Conservation (phyloP, 768 basidiomycete species). For the Agaricus sinodeliciosus region DNA sequence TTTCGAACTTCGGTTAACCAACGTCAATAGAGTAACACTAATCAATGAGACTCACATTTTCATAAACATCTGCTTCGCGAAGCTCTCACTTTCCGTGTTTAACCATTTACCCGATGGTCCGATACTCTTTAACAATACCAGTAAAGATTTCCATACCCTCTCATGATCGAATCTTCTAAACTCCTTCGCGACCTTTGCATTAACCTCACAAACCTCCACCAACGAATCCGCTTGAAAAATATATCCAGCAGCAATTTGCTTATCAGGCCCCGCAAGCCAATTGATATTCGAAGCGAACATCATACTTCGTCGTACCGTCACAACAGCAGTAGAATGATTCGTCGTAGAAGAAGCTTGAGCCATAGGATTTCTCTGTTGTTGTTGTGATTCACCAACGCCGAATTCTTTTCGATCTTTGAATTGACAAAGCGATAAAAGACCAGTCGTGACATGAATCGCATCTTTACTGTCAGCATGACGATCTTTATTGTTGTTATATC, state of each 20-base stretch:
- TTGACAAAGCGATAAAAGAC: constrained; percentile 57
- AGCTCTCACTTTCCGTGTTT: constrained; percentile 22
- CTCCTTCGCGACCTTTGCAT: constrained; percentile 51
- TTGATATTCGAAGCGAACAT: constrained; percentile 40
- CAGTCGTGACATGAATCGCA: constrained; percentile 73
- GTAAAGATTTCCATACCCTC: constrained; percentile 53
- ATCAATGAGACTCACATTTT: constrained; percentile 37
- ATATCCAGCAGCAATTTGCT: constrained; percentile 58
- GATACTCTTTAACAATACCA: constrained; percentile 33
- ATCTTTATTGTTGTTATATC: constrained; percentile 34
- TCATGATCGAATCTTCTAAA: constrained; percentile 67
- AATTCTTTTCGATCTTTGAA: constrained; percentile 32
- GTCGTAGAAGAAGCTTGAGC: constrained; percentile 33
- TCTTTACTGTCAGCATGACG: constrained; percentile 16
- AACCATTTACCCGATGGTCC: constrained; percentile 1
- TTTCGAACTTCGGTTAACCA: constrained; percentile 11
- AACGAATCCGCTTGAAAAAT: constrained; percentile 36
- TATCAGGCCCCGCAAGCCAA: constrained; percentile 36
- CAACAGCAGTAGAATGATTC: constrained; percentile 25
- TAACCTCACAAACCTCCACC: constrained; percentile 46
- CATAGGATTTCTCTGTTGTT: constrained; percentile 3
- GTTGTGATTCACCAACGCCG: constrained; percentile 22
- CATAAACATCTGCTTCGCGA: constrained; percentile 34
- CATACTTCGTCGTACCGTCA: constrained; percentile 48
- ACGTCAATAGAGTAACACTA: not conserved